These are phyloP conservation scores for Gleditsia sinensis DNA, from an alignment of 306 rosid species.

Conservation along the genomic window DNA sequence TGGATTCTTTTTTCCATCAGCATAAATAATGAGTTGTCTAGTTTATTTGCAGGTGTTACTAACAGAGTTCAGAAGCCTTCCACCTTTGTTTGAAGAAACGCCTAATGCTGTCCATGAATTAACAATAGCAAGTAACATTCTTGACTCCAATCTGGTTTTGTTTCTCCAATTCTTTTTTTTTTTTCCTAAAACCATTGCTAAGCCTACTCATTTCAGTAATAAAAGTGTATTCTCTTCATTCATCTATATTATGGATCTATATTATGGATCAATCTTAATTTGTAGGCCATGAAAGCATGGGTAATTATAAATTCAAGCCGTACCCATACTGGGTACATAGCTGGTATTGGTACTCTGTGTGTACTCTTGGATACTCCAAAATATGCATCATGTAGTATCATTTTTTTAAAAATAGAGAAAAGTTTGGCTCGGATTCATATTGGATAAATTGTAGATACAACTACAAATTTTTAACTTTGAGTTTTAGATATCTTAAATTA, in stretches of 20 bases:
- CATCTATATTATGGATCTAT: conserved; percentile 6
- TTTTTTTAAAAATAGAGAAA: too few relatives aligned
- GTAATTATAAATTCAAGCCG: too few relatives aligned
- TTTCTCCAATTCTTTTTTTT: neutral
- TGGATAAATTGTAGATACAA: too few relatives aligned
- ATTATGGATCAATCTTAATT: too few relatives aligned
- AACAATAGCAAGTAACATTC: conserved; percentile 78
- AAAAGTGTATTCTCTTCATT: neutral
- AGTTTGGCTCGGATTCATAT: too few relatives aligned
- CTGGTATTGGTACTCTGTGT: too few relatives aligned
- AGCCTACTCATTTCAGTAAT: neutral
- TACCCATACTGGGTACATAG: too few relatives aligned
- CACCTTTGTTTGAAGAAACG: conserved; percentile 83
- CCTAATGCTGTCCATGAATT: conserved; percentile 74
- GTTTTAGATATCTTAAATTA: too few relatives aligned
- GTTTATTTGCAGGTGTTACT: conserved; percentile 61
- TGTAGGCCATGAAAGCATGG: too few relatives aligned
- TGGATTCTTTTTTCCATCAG: neutral
- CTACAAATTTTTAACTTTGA: too few relatives aligned
- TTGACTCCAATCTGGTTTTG: conserved; percentile 18
- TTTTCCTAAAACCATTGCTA: neutral
- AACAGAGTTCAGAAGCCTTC: conserved; percentile 86
- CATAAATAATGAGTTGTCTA: neutral
- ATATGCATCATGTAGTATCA: too few relatives aligned
- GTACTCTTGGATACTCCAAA: too few relatives aligned